Conservation (phyloP, 345 rosid species). For the Brassica cretica region DNA sequence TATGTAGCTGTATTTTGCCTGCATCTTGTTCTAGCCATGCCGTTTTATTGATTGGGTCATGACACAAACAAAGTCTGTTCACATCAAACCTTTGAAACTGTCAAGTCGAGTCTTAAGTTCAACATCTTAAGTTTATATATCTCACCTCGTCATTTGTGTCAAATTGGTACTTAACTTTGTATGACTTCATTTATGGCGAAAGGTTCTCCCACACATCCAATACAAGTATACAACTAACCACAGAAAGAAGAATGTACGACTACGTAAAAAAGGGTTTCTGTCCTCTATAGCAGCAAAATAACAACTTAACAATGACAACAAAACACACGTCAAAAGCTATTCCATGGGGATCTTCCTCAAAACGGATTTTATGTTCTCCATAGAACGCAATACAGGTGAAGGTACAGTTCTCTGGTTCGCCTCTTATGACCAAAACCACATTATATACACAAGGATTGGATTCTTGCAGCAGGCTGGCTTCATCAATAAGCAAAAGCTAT, state of each 20-base stretch:
- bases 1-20: background rate
- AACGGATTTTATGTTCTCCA: conserved; percentile 12
- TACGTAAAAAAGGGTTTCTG: background rate
- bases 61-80: background rate
- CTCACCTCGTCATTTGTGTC: background rate
- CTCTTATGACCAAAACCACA: conserved; percentile 16
- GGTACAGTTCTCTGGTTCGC: conserved; percentile 15
- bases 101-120: background rate
- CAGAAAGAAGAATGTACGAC: background rate
- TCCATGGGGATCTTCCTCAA: conserved; percentile 20
- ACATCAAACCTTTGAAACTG: background rate
- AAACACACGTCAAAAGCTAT: conserved; percentile 10
- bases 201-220: background rate
- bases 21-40: background rate
- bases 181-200: background rate
- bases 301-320: conserved; percentile 31
- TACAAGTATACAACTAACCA: background rate
- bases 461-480: conserved; percentile 24
- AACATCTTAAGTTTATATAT: background rate
- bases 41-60: background rate
- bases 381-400: conserved; percentile 19
- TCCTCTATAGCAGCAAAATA: conserved; percentile 27
- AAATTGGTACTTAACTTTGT: background rate
- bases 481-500: conserved; percentile 8
- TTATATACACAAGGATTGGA: conserved; percentile 30